phyloP scores from a whole-genome alignment of 352 stramenopile species.

The Sclerospora graminicola region DNA sequence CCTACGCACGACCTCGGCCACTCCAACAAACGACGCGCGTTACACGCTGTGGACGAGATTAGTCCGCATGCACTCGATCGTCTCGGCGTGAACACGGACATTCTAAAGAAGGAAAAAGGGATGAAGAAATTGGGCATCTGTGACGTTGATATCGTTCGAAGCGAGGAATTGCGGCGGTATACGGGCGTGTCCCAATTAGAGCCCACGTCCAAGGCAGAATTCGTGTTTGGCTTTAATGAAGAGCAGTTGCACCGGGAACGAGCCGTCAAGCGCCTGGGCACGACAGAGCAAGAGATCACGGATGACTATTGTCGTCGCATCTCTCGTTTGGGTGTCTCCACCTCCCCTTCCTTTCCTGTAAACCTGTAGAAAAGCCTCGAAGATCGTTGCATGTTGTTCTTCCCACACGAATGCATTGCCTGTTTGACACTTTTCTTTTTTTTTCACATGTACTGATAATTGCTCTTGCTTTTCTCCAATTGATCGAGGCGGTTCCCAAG shows the following conservation, averaged over 20 bases:
- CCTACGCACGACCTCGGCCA: slow-evolving; percentile 1
- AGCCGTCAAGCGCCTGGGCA: too few species aligned
- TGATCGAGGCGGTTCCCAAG: slow-evolving; percentile 69
- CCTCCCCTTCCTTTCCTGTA: slow-evolving; percentile 11
- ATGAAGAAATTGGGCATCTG: slow-evolving; percentile 73
- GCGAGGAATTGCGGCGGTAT: slow-evolving; percentile 46
- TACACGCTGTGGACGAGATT: slow-evolving; percentile 19
- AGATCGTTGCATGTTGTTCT: too few species aligned
- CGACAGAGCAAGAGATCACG: too few species aligned
- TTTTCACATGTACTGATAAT: slow-evolving; percentile 33
- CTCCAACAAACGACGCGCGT: slow-evolving; percentile 18
- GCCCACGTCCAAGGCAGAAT: slow-evolving; percentile 29
- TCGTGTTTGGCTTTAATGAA: slow-evolving; percentile 54
- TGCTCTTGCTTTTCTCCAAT: slow-evolving; percentile 56
- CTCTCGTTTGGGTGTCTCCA: too few species aligned
- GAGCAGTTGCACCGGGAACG: slow-evolving; percentile 50
- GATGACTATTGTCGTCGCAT: too few species aligned
- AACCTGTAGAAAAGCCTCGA: slow-evolving; percentile 10
- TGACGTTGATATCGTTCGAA: slow-evolving; percentile 42
- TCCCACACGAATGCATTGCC: too few species aligned
- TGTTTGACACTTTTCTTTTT: too few species aligned
- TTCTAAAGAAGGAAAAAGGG: slow-evolving; percentile 61
- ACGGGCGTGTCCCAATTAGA: slow-evolving; percentile 26
- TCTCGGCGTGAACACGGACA: slow-evolving; percentile 46
- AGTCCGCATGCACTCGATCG: slow-evolving; percentile 41